phyloP scores from a whole-genome alignment of 108 stramenopile species.

The Skeletonema menzelii region DNA sequence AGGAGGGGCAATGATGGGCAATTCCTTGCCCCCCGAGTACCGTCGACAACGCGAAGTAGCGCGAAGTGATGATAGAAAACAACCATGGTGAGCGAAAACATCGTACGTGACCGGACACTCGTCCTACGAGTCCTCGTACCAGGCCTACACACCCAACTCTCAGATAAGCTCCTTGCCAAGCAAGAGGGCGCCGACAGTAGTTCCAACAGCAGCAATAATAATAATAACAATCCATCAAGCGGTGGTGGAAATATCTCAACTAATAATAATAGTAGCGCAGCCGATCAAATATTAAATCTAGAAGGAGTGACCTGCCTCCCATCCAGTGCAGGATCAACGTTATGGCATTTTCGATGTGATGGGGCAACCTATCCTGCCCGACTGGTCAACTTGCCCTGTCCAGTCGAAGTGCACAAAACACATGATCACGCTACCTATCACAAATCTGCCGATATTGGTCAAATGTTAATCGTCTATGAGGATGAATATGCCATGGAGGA shows the following conservation, averaged over 20 bases:
- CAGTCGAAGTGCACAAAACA: constrained; percentile 91
- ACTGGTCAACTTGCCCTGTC: constrained; percentile 92
- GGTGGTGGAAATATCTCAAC: neutral
- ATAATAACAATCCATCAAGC: neutral
- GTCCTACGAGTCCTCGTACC: constrained; percentile 76
- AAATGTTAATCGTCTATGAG: constrained; percentile 93
- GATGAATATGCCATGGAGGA: constrained; percentile 85
- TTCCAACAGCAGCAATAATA: constrained; percentile 10
- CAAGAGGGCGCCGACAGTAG: constrained; percentile 47
- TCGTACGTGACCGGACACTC: constrained; percentile 51
- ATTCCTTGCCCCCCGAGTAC: too few relatives aligned
- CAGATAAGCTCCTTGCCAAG: constrained; percentile 70
- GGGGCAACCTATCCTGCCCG: constrained; percentile 90
- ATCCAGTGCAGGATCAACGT: constrained; percentile 53
- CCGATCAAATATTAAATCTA: constrained; percentile 60
- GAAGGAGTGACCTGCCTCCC: constrained; percentile 74
- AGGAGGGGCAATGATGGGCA: too few relatives aligned
- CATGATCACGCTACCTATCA: constrained; percentile 90
- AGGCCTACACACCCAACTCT: constrained; percentile 68
- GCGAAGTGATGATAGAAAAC: too few relatives aligned
- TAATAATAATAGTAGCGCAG: neutral
- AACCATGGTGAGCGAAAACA: constrained; percentile 10
- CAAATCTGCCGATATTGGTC: constrained; percentile 89
- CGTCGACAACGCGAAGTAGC: too few relatives aligned
- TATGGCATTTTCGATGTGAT: constrained; percentile 87